Conservation (phyloP, 768 basidiomycete genomes). For the Leccinellum albellum region DNA sequence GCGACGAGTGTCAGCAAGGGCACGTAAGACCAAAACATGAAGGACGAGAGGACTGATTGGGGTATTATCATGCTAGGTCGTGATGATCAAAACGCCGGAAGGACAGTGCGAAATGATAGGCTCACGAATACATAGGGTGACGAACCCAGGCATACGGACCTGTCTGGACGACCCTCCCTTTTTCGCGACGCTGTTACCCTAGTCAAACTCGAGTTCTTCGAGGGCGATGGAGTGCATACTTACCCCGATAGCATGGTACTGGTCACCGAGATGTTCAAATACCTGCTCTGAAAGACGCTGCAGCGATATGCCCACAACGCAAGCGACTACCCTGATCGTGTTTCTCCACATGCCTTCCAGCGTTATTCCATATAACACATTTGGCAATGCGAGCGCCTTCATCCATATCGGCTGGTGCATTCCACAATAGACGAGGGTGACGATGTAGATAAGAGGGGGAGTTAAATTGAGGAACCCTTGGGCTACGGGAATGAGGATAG, state of each 20-base stretch:
- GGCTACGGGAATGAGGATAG: neutral
- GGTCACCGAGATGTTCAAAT: conserved; percentile 6
- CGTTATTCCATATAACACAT: neutral
- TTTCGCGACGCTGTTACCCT: conserved; percentile 8
- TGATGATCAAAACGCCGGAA: neutral
- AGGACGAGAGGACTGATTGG: neutral
- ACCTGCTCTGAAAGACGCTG: neutral
- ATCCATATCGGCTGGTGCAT: conserved; percentile 7
- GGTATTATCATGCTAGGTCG: neutral
- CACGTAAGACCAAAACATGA: conserved; percentile 12
- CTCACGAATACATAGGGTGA: conserved; percentile 14
- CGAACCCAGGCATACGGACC: conserved; percentile 15
- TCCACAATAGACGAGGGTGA: neutral
- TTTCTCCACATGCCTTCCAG: neutral
- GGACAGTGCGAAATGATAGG: neutral
- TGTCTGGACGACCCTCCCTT: conserved; percentile 7
- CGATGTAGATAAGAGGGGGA: neutral
- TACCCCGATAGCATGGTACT: conserved; percentile 13
- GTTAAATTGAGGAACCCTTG: neutral
- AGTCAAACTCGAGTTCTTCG: neutral
- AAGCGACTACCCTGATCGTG: neutral
- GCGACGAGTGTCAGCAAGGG: neutral
- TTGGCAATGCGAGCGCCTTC: neutral
- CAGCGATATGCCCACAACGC: neutral
- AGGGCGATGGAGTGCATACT: neutral